These are phyloP conservation scores for Melaleuca quinquenervia DNA, from an alignment of 345 rosid species.

Conservation along the genomic window DNA sequence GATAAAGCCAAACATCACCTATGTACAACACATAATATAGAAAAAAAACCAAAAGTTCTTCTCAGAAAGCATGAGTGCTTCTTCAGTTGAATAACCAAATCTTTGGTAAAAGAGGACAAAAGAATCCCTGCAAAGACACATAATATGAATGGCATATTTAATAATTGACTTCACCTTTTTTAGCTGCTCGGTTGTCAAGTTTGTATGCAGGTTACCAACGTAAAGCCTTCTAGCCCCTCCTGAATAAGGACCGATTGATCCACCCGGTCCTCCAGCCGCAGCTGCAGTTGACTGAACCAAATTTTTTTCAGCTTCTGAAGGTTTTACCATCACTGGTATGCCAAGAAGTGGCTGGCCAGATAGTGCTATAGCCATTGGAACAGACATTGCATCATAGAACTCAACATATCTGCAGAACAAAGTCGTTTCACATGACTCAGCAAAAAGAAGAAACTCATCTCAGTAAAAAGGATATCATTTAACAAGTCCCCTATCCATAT, in stretches of 20 bases:
- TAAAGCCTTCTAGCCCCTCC: slow-evolving; percentile 90
- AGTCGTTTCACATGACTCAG: not conserved
- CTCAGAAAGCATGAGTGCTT: not conserved
- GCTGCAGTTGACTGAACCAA: slow-evolving; percentile 86
- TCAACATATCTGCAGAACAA: slow-evolving; percentile 61
- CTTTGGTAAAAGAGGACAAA: not conserved
- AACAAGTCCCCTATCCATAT: not conserved
- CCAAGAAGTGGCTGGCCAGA: slow-evolving; percentile 98
- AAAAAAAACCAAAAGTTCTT: not conserved
- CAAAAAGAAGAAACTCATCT: not conserved
- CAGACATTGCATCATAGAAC: slow-evolving; percentile 97
- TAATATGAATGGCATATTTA: not conserved
- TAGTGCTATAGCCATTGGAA: slow-evolving; percentile 98
- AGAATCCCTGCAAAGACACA: not conserved
- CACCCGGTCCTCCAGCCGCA: slow-evolving; percentile 48
- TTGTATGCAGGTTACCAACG: slow-evolving; percentile 85
- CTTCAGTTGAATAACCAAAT: not conserved
- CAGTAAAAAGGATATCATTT: not conserved
- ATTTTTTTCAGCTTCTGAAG: slow-evolving; percentile 99
- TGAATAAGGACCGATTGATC: slow-evolving; percentile 52
- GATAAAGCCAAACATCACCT: not conserved
- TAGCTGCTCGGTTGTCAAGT: slow-evolving; percentile 85
- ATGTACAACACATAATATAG: not conserved
- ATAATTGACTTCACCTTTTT: slow-evolving; percentile 44
- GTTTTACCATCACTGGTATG: slow-evolving; percentile 94